These are phyloP conservation scores for Solanum commersonii DNA, from an alignment of 257 asterid genomes.

Conservation along the genomic window DNA sequence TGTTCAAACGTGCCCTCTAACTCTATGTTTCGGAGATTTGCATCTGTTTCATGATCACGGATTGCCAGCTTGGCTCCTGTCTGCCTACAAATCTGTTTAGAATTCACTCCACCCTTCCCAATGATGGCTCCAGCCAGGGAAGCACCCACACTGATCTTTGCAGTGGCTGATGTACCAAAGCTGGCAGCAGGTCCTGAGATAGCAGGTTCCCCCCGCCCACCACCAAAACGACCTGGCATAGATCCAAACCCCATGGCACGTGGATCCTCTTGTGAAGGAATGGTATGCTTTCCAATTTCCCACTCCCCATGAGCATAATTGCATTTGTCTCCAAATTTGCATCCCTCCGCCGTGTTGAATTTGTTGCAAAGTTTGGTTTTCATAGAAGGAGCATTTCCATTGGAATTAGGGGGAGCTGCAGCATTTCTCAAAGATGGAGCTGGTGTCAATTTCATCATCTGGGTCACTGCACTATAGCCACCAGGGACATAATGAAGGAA, in stretches of 20 bases:
- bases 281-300: slow-evolving; percentile 63
- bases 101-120: slow-evolving; percentile 85
- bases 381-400: slow-evolving; percentile 34
- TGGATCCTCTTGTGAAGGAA: slow-evolving; percentile 48
- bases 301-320: slow-evolving; percentile 94
- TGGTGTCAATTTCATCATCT: slow-evolving; percentile 69
- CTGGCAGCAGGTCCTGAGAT: slow-evolving; percentile 45
- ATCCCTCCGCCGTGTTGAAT: slow-evolving; percentile 71
- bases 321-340: slow-evolving; percentile 92
- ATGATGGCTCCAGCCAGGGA: slow-evolving; percentile 82
- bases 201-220: slow-evolving; percentile 29
- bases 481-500: slow-evolving; percentile 89
- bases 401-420: slow-evolving; percentile 27
- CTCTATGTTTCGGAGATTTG: slow-evolving; percentile 72
- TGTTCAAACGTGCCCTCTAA: slow-evolving; percentile 85
- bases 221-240: slow-evolving; percentile 34
- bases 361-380: slow-evolving; percentile 78
- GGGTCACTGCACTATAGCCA: slow-evolving; percentile 80
- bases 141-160: slow-evolving; percentile 80
- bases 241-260: slow-evolving; percentile 38
- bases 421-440: slow-evolving; percentile 36
- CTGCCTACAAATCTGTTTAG: slow-evolving; percentile 80
- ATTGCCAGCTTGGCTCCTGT: slow-evolving; percentile 73
- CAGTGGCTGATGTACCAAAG: slow-evolving; percentile 72
- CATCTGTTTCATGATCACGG: slow-evolving; percentile 67